Conservation (phyloP, 2,329 filamentous ascomycete genomes). For the Dactylonectria macrodidyma region DNA sequence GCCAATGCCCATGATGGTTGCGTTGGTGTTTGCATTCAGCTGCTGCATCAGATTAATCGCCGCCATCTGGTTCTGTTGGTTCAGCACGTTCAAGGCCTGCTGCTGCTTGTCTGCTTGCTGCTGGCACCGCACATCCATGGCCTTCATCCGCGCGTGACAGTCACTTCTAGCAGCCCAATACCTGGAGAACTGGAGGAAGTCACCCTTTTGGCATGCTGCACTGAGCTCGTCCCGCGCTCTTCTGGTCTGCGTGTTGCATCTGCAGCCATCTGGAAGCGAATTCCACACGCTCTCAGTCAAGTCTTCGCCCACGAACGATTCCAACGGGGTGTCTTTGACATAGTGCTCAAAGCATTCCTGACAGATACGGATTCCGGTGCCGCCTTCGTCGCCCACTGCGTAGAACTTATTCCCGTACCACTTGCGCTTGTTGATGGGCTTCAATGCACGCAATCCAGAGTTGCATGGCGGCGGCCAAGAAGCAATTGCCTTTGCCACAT, state of each 20-base stretch:
- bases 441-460: not conserved
- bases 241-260: constrained; percentile 6
- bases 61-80: constrained; percentile 19
- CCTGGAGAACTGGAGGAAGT: constrained; percentile 17
- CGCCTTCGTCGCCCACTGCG: constrained; percentile 14
- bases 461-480: constrained; percentile 22
- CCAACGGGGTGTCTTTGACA: constrained; percentile 22
- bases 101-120: not conserved
- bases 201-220: constrained; percentile 15
- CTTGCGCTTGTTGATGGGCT: constrained; percentile 13
- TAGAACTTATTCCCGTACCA: constrained; percentile 26
- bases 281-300: constrained; percentile 9
- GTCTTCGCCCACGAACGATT: constrained; percentile 18
- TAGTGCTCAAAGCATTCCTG: constrained; percentile 27
- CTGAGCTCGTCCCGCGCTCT: constrained; percentile 12
- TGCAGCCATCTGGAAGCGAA: constrained; percentile 6
- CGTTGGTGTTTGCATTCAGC: constrained; percentile 19
- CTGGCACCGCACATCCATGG: not conserved
- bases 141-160: not conserved
- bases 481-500: constrained; percentile 10
- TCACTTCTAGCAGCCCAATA: constrained; percentile 17
- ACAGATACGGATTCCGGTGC: constrained; percentile 19
- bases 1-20: constrained; percentile 25
- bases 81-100: not conserved
- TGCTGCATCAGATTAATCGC: constrained; percentile 20